Base-by-base conservation (phyloP, 441 rosid genomes). In the Croton setiger region DNA sequence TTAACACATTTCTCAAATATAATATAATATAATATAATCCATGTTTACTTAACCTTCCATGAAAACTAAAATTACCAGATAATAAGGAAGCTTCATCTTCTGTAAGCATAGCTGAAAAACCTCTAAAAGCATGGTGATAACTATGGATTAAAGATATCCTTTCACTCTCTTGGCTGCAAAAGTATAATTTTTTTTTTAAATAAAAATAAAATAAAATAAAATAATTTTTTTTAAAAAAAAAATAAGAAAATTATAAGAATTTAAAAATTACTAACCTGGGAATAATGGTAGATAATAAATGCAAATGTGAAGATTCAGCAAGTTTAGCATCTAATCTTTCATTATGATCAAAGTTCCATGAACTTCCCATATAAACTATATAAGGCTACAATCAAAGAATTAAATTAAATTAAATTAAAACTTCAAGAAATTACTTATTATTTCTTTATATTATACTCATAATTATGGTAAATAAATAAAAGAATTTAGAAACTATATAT, bases 291-390 rank as follows among this genome's bases (percentile, higher is more conserved):
- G 49, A n/a, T 15, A 43, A 11, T 9, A 63, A 4, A 12, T 21
- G 45, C 65, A 41, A 43, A 63, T 63, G 66, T 4, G 54, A 15
- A 18, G 54, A 63, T 2, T 5, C 37, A 23, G 53, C 13, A 31
- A 20, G 1, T 21, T 14, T 31, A 6, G 52, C 60, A 55, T 31
- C 60, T 27, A 11, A 7, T 55, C 14, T 15, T 53, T 9, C 33
- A 21, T 53, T 21, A 23, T 53, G 33, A 3, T 21, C 33, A 21
- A 47, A 51, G 7, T 47, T 15, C 49, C 54, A 14, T 14, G 66
- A 63, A 63, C 20, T 45, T 43, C 66, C 66, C 66, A 63, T 44
- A 15, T 63, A 63, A 21, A 63, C 66, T 47, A 47, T 47, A n/a
- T 47, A 47, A 47, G 18, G 51, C 51, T 47, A 12, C 51, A 47